These are phyloP conservation scores for Gomphus bonarii DNA, from an alignment of 1,284 basidiomycete genomes.

Conservation along the genomic window DNA sequence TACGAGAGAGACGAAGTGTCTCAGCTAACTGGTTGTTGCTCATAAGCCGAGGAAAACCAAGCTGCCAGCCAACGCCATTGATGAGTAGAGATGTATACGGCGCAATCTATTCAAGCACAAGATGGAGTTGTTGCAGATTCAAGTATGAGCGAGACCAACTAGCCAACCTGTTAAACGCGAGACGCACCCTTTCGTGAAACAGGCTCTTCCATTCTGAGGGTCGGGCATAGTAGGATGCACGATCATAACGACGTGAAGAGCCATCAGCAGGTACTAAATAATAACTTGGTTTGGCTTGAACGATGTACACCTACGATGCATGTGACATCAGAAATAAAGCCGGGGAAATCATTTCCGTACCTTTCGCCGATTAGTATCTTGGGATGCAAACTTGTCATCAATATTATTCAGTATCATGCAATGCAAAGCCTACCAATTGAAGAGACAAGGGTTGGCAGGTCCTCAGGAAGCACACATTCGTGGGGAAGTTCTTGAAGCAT, in stretches of 20 bases:
- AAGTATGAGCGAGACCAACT: not conserved
- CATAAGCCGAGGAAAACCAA: conserved; percentile 70
- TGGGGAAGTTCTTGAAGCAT: conserved; percentile 67
- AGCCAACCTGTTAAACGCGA: not conserved
- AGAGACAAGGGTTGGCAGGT: conserved; percentile 45
- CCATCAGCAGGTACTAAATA: conserved; percentile 57
- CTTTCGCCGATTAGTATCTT: conserved; percentile 47
- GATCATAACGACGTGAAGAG: conserved; percentile 35
- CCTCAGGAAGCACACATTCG: conserved; percentile 41
- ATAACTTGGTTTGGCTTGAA: conserved; percentile 59
- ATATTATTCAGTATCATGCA: not conserved
- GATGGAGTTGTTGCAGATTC: not conserved
- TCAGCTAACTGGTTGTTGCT: conserved; percentile 49
- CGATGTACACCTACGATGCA: conserved; percentile 58
- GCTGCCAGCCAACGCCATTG: conserved; percentile 79
- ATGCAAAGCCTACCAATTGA: conserved; percentile 32
- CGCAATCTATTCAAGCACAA: conserved; percentile 45
- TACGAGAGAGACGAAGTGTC: conserved; percentile 39
- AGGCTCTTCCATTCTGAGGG: conserved; percentile 57
- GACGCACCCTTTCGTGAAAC: conserved; percentile 58
- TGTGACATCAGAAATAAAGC: conserved; percentile 1
- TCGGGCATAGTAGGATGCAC: conserved; percentile 61
- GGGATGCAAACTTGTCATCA: not conserved
- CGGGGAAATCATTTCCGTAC: too few species aligned
- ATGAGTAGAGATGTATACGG: conserved; percentile 78